Evolutionary conservation across 208 protist genomes (phyloP), one percentile per base, ranked within the genome.

Genomic region (Giardia muris): DNA sequence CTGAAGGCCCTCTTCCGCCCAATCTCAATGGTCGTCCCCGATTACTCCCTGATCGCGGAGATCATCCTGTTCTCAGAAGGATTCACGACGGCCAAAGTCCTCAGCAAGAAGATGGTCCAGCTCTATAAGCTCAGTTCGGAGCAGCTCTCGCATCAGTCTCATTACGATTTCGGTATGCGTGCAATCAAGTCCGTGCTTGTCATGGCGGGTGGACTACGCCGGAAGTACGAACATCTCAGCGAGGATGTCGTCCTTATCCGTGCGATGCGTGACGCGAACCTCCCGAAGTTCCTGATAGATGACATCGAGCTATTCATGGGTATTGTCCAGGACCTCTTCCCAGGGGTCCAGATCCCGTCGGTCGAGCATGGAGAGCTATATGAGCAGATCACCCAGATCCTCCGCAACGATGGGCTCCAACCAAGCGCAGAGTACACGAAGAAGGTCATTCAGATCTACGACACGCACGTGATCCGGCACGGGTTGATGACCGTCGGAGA

Each of bases 401-500:
- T 98, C 90, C 91, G 93, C 3, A 67, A 92, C 43, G 95, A 96
- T 87, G 95, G 96, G 67, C 43, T 96, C 0, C 94, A 96, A 93
- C 45, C 89, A 0, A 39, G 57, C 47, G 39, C 86, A 44, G n/a
- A 2, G 22, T 93, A 92, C 43, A 93, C 97, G 22, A 95, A 93
- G 91, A 98, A 98, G 94, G 94, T 97, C 57, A 92, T 98, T 44
- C 97, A 98, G 95, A 94, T 97, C 30, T 98, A 97, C 94, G 97
- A 98, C 94, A 98, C 97, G 43, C 97, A 97, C 93, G 93, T 97
- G 4, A 96, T 97, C 91, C 95, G 98, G 76, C 98, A 99, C 92
- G 98, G 98, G 76, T 93, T 99, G 47, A 99, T 99, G 98, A 93
- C 99, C 45, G 98, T 99, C 0, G 98, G 98, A n/a, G 97, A 97